phyloP scores from a whole-genome alignment of 2,329 filamentous ascomycete genomes.

The Blastomyces percursus region DNA sequence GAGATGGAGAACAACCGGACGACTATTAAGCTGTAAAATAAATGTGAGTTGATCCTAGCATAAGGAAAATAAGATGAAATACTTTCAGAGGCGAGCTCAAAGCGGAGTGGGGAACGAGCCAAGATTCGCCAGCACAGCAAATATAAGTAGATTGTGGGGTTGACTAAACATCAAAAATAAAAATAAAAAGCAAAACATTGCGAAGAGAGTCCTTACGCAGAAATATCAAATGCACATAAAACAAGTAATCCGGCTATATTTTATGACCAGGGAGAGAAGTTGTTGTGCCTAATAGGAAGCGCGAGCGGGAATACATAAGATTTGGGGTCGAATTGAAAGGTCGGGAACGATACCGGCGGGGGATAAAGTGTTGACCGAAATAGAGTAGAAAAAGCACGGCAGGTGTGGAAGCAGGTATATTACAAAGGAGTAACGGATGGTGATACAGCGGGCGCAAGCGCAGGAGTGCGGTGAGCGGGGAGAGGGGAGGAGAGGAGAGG shows the following conservation, averaged over 20 bases:
- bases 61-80: neutral
- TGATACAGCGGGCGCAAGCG: neutral
- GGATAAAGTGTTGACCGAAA: neutral
- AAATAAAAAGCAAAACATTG: neutral
- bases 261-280: neutral
- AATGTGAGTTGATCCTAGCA: neutral
- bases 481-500: neutral
- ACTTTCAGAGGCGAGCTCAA: neutral
- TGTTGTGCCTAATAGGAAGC: neutral
- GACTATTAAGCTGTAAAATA: neutral
- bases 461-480: neutral
- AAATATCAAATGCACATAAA: neutral
- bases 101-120: constrained; percentile 5
- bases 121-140: constrained; percentile 1
- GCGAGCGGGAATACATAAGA: neutral
- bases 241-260: neutral
- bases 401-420: neutral
- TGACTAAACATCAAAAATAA: neutral
- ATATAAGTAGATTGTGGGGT: neutral
- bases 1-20: neutral
- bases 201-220: neutral
- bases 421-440: neutral
- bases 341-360: neutral
- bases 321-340: neutral
- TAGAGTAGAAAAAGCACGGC: neutral